Percentiles rank a stretch among this genome's conserved stretches.
phyloP scores from a whole-genome alignment of 1,284 basidiomycete species.

The Earliella scabrosa region DNA sequence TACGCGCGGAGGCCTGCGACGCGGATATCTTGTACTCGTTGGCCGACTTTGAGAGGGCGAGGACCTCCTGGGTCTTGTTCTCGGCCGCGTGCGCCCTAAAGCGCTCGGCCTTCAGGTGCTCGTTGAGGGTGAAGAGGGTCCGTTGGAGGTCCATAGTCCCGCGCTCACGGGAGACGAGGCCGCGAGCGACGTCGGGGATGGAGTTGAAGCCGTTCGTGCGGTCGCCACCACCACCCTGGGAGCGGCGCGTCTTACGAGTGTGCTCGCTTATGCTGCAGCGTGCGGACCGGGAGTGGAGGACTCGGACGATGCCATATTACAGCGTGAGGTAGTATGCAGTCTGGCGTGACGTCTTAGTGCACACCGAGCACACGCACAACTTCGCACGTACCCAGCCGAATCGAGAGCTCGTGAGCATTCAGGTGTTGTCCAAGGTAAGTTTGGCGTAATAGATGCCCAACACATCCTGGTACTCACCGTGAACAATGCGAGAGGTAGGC shows the following conservation, averaged over 20 bases:
- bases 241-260: conserved; percentile 25
- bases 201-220: conserved; percentile 12
- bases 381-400: conserved; percentile 18
- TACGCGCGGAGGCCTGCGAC: conserved; percentile 53
- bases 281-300: conserved; percentile 20
- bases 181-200: conserved; percentile 24
- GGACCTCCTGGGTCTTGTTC: conserved; percentile 48
- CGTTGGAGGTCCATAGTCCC: conserved; percentile 57
- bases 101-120: conserved; percentile 56
- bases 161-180: conserved; percentile 59
- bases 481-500: conserved; percentile 18
- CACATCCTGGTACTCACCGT: conserved; percentile 14
- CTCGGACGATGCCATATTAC: conserved; percentile 29
- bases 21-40: conserved; percentile 55
- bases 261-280: conserved; percentile 23
- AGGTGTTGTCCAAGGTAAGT: conserved; percentile 1
- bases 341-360: conserved; percentile 15
- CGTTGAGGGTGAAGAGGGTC: conserved; percentile 52
- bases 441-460: conserved; percentile 8
- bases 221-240: conserved; percentile 24
- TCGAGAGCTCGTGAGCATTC: conserved; percentile 23
- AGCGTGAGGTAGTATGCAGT: conserved; percentile 20
- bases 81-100: conserved; percentile 58
- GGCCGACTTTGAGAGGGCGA: conserved; percentile 53
- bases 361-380: neutral